Base-by-base conservation (phyloP, 2,329 filamentous ascomycete species). In the Apiospora aurea region DNA sequence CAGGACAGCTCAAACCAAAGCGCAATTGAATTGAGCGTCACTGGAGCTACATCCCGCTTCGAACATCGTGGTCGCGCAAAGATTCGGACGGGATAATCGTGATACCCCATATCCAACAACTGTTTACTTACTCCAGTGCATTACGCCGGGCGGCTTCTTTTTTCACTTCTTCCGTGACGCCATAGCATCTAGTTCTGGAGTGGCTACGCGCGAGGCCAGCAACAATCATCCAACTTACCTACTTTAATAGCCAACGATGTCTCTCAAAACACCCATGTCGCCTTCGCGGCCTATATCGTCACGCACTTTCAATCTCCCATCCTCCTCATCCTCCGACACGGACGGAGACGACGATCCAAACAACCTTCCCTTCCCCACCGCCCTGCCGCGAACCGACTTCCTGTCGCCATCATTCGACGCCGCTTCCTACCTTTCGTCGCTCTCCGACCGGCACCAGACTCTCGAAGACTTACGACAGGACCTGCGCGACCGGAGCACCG, bases 401-500 rank as follows among this genome's bases (percentile, higher is more conserved):
- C 89, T 97, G 8, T 84, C 89, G 2, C 87, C 90, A 4, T 82
- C 90, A 75, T 99, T 99, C 82, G 90, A 94, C 74, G 92, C 97
- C 0, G 89, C 93, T 1, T 85, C 85, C 2, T 99, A 98, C 81
- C 92, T 99, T 67, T 95, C 82, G 10, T 92, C 93, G 1, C 88
- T 97, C 1, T 90, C 91, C 26, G 91, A 96, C 79, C 93, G 96
- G 1, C 96, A 99, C 81, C 96, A 99, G 82, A 98, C 96, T 0
- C 93, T 99, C 67, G 95, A 97, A 80, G 96, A 99, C 81, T 87
- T 99, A 44, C 94, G 96, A 47, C 85, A 92, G 6, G 97, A 99
- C 79, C 87, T 99, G 21, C 92, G 95, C 64, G 90, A 95, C 72
- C 89, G 97, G 70, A 94, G 92, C 76, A 90, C 93, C 76, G 88